Evolutionary conservation across 305 asterid species (phyloP).

Genomic region (Solanum hybrid): DNA sequence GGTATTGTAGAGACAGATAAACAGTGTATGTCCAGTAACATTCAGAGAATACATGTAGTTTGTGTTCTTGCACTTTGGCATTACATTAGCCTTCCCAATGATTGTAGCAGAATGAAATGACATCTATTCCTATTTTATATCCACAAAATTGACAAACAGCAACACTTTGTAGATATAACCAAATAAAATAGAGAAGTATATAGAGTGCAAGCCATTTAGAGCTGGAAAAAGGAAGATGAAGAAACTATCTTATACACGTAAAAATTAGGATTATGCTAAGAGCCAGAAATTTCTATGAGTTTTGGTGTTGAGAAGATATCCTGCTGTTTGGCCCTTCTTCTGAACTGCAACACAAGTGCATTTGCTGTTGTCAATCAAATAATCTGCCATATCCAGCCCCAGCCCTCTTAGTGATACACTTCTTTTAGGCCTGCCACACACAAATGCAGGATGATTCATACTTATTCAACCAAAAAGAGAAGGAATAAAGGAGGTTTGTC

Average conservation of each 20-base stretch:
- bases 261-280: constrained; percentile 31
- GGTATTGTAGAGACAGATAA: background rate
- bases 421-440: constrained; percentile 24
- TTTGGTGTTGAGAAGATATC: constrained; percentile 55
- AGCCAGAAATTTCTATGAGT: constrained; percentile 66
- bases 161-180: background rate
- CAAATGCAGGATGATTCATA: background rate
- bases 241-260: background rate
- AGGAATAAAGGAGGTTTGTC: background rate
- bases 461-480: background rate
- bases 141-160: background rate
- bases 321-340: constrained; percentile 59
- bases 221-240: background rate
- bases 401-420: constrained; percentile 49
- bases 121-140: constrained; percentile 3
- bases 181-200: background rate
- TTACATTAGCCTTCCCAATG: background rate
- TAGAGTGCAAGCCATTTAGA: background rate
- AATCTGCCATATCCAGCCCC: constrained; percentile 54
- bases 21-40: background rate
- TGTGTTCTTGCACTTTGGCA: background rate
- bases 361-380: constrained; percentile 53
- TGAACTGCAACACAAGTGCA: constrained; percentile 70
- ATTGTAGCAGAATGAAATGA: background rate
- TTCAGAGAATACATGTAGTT: background rate